Evolutionary conservation across 768 basidiomycete genomes (phyloP).

Genomic region (Kwoniella sp.): DNA sequence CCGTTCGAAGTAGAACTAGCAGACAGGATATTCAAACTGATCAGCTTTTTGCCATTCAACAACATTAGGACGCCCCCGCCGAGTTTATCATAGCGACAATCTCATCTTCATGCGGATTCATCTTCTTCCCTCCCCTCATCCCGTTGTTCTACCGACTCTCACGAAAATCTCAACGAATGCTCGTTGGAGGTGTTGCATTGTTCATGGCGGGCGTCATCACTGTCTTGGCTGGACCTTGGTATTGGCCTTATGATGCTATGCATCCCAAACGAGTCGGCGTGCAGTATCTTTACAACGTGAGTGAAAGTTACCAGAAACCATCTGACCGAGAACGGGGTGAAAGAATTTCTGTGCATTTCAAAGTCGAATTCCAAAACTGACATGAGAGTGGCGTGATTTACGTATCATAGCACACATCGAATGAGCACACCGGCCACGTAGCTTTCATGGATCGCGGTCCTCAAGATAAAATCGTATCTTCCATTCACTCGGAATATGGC

Average conservation of each 20-base stretch:
- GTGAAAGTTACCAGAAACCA: constrained; percentile 42
- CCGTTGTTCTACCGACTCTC: constrained; percentile 78
- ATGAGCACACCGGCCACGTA: constrained; percentile 74
- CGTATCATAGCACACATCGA: constrained; percentile 70
- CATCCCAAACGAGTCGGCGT: constrained; percentile 88
- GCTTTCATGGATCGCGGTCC: constrained; percentile 83
- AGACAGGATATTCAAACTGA: background rate
- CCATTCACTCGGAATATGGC: constrained; percentile 66
- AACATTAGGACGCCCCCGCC: constrained; percentile 68
- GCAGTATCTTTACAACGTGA: constrained; percentile 80
- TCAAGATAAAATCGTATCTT: constrained; percentile 65
- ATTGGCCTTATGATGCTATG: constrained; percentile 70
- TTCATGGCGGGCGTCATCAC: constrained; percentile 62
- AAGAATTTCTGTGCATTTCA: too few relatives aligned
- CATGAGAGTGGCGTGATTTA: too few relatives aligned
- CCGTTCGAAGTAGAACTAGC: background rate
- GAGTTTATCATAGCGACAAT: constrained; percentile 86
- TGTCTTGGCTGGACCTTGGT: constrained; percentile 60
- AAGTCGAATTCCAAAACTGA: too few relatives aligned
- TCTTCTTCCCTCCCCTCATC: constrained; percentile 64
- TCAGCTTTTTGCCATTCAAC: background rate
- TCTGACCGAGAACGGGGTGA: too few relatives aligned
- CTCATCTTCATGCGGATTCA: constrained; percentile 63
- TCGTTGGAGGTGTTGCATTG: constrained; percentile 60
- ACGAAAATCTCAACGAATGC: constrained; percentile 54